Evolutionary conservation across 2,329 filamentous ascomycete genomes (phyloP).

Genomic region (Tolypocladium guangdongense): DNA sequence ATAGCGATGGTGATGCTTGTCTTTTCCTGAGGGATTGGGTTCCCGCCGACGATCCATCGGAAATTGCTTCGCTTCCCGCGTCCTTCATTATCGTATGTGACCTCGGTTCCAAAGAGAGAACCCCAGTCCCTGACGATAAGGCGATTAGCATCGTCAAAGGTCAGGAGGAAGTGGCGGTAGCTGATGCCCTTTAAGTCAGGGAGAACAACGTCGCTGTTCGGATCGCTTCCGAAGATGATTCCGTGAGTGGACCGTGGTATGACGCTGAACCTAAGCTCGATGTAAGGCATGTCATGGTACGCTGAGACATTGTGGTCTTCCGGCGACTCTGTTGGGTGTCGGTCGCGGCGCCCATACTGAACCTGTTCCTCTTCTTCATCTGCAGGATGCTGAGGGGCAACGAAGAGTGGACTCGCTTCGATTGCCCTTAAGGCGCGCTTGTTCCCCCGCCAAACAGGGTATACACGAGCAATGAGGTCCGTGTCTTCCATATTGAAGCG

Average conservation of each 20-base stretch:
- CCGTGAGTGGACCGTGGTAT: constrained; percentile 3
- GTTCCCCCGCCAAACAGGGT: background rate
- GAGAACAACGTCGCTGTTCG: constrained; percentile 5
- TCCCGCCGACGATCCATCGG: too few species aligned
- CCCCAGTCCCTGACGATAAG: constrained; percentile 9
- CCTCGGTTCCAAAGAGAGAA: constrained; percentile 8
- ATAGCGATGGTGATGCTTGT: too few species aligned
- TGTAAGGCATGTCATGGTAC: background rate
- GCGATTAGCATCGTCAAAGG: constrained; percentile 6
- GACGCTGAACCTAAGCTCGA: constrained; percentile 4
- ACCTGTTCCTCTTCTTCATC: too few species aligned
- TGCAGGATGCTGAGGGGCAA: background rate
- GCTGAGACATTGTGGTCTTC: background rate
- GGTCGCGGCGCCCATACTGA: background rate
- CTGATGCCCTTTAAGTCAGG: background rate
- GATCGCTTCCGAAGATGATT: constrained; percentile 3
- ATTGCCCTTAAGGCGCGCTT: background rate
- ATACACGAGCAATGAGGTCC: constrained; percentile 1
- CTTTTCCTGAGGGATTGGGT: too few species aligned
- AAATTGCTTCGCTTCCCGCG: constrained; percentile 4
- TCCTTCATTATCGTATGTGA: constrained; percentile 8
- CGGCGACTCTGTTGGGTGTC: constrained; percentile 4
- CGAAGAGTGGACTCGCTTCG: background rate
- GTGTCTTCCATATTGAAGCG: constrained; percentile 2
- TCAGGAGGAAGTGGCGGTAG: constrained; percentile 5